Percentiles rank a stretch among this genome's conserved stretches.
phyloP scores from a whole-genome alignment of 305 asterid species.

The Fraxinus floribunda region DNA sequence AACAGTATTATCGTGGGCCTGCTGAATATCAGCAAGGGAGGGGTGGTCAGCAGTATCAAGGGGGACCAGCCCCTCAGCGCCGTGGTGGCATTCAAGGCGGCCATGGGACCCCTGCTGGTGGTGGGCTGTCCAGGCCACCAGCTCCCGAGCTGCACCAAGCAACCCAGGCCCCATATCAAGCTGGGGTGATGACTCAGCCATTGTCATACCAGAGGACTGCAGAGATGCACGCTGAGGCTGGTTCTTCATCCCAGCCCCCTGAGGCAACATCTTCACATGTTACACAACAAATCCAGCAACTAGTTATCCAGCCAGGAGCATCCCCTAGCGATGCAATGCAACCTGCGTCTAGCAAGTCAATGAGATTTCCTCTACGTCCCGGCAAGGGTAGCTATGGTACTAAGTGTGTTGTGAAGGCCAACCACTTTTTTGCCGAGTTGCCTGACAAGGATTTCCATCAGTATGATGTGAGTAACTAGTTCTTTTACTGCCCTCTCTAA shows the following conservation, averaged over 20 bases:
- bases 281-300: slow-evolving; percentile 43
- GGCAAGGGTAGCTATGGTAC: slow-evolving; percentile 70
- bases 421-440: slow-evolving; percentile 86
- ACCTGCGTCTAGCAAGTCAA: slow-evolving; percentile 83
- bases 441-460: slow-evolving; percentile 92
- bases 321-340: slow-evolving; percentile 43
- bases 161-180: slow-evolving; percentile 54
- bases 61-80: slow-evolving; percentile 47
- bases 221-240: slow-evolving; percentile 45
- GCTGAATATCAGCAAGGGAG: slow-evolving; percentile 54
- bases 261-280: slow-evolving; percentile 39
- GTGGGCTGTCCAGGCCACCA: slow-evolving; percentile 75
- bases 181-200: slow-evolving; percentile 45
- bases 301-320: slow-evolving; percentile 48
- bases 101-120: slow-evolving; percentile 53
- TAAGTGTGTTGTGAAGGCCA: slow-evolving; percentile 74
- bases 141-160: slow-evolving; percentile 99
- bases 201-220: slow-evolving; percentile 37
- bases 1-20: slow-evolving; percentile 59
- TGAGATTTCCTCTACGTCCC: slow-evolving; percentile 83
- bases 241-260: slow-evolving; percentile 54
- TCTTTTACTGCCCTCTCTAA: slow-evolving; percentile 3
- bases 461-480: slow-evolving; percentile 62
- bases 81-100: slow-evolving; percentile 61
- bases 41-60: slow-evolving; percentile 63